Conservation (phyloP, 176 grass and related monocot species). For the Oryza rufipogon region DNA sequence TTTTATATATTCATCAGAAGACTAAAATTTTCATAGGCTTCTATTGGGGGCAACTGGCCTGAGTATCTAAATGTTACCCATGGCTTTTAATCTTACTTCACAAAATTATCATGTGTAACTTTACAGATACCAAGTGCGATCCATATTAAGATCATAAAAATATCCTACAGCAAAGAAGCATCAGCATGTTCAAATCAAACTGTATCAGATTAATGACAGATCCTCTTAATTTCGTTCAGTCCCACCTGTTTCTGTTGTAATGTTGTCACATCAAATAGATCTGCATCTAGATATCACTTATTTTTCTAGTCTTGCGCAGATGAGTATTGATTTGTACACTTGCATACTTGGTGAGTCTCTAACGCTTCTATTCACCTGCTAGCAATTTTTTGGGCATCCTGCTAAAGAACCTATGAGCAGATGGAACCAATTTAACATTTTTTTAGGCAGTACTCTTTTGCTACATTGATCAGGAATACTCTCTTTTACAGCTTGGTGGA, state of each 20-base stretch:
- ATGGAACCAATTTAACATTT: conserved; percentile 1
- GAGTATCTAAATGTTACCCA: background rate
- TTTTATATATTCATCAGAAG: background rate
- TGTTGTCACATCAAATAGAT: background rate
- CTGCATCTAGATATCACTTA: background rate
- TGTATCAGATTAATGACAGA: background rate
- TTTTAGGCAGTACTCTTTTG: background rate
- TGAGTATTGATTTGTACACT: background rate
- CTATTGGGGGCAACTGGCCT: background rate
- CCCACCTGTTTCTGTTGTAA: background rate
- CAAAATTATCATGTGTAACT: background rate
- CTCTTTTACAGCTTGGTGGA: conserved; percentile 4
- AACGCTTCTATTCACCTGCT: background rate
- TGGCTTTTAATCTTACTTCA: background rate
- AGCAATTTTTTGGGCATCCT: too few relatives aligned
- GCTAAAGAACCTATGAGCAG: background rate
- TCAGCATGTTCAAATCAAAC: background rate
- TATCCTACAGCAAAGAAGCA: too few relatives aligned
- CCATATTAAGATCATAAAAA: too few relatives aligned
- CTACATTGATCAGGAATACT: background rate
- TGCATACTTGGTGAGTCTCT: background rate
- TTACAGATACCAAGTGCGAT: background rate
- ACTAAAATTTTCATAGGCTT: background rate
- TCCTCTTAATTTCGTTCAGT: background rate
- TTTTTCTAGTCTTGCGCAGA: background rate